phyloP scores from a whole-genome alignment of 495 filamentous ascomycete genomes.

The Penicillium ucsense region DNA sequence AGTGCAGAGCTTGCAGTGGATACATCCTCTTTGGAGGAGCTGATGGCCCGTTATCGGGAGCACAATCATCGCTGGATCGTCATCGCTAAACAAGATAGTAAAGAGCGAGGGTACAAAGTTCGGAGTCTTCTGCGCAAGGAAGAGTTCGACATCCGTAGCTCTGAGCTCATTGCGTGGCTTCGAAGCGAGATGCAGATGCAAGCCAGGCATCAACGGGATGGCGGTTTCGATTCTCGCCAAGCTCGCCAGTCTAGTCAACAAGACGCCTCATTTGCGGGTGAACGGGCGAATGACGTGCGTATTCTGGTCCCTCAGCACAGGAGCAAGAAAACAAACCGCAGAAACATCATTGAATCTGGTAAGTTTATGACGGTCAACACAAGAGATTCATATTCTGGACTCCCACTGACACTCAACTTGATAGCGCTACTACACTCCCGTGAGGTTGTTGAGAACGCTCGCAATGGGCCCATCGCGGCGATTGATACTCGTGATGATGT shows the following conservation, averaged over 20 bases:
- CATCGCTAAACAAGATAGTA: slow-evolving; percentile 71
- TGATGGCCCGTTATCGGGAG: slow-evolving; percentile 55
- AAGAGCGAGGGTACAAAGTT: slow-evolving; percentile 62
- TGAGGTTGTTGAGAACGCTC: slow-evolving; percentile 52
- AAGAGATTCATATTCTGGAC: too few relatives aligned
- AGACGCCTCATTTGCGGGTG: slow-evolving; percentile 26
- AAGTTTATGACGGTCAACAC: slow-evolving; percentile 4
- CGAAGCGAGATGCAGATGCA: slow-evolving; percentile 77
- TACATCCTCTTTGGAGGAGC: slow-evolving; percentile 61
- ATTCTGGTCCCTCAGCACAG: slow-evolving; percentile 71
- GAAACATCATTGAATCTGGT: slow-evolving; percentile 72
- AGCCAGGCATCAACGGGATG: slow-evolving; percentile 59
- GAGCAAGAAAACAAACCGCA: slow-evolving; percentile 83
- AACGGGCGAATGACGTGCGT: slow-evolving; percentile 63
- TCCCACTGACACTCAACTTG: slow-evolving; percentile 4
- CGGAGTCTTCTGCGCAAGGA: slow-evolving; percentile 66
- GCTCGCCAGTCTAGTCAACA: slow-evolving; percentile 37
- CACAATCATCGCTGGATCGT: slow-evolving; percentile 81
- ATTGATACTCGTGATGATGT: slow-evolving; percentile 82
- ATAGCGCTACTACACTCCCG: slow-evolving; percentile 53
- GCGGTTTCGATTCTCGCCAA: slow-evolving; percentile 34
- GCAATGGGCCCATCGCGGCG: slow-evolving; percentile 71
- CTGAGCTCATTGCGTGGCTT: slow-evolving; percentile 72
- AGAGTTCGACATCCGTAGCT: slow-evolving; percentile 65
- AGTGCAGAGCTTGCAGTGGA: slow-evolving; percentile 84